Evolutionary conservation across 1,139 yeast species (phyloP).

Genomic region (Zhuliangozyma blackwelliae): DNA sequence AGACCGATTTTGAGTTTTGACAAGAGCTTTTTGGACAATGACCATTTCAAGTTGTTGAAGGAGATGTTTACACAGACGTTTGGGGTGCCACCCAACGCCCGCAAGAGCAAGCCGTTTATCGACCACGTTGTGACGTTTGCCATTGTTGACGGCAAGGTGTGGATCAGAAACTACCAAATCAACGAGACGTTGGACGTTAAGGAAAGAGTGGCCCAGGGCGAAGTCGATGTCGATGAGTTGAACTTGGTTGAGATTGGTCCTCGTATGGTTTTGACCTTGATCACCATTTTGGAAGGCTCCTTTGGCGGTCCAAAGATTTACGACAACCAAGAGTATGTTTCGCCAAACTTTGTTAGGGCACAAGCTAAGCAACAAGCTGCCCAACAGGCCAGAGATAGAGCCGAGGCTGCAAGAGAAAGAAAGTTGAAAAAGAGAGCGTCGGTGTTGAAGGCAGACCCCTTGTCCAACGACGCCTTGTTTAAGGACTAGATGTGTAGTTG

Average conservation of each 20-base stretch:
- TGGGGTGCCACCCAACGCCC: slow-evolving; percentile 96
- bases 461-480: slow-evolving; percentile 75
- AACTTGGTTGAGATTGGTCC: slow-evolving; percentile 95
- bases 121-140: slow-evolving; percentile 95
- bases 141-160: slow-evolving; percentile 87
- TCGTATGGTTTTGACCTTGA: slow-evolving; percentile 87
- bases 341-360: slow-evolving; percentile 93
- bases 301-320: slow-evolving; percentile 97
- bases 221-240: slow-evolving; percentile 45
- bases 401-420: slow-evolving; percentile 74
- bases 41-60: slow-evolving; percentile 70
- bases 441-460: slow-evolving; percentile 75
- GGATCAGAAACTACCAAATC: slow-evolving; percentile 96
- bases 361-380: slow-evolving; percentile 81
- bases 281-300: slow-evolving; percentile 91
- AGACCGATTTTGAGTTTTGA: slow-evolving; percentile 95
- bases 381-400: slow-evolving; percentile 69
- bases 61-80: slow-evolving; percentile 83
- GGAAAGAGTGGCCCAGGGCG: slow-evolving; percentile 34
- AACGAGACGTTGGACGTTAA: slow-evolving; percentile 61
- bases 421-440: slow-evolving; percentile 73
- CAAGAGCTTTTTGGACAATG: slow-evolving; percentile 53
- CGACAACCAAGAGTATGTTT: slow-evolving; percentile 94
- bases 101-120: slow-evolving; percentile 89
- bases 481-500: slow-evolving; percentile 22